Base-by-base conservation (phyloP, 106 monocot genomes). In the Chionographis japonica region DNA sequence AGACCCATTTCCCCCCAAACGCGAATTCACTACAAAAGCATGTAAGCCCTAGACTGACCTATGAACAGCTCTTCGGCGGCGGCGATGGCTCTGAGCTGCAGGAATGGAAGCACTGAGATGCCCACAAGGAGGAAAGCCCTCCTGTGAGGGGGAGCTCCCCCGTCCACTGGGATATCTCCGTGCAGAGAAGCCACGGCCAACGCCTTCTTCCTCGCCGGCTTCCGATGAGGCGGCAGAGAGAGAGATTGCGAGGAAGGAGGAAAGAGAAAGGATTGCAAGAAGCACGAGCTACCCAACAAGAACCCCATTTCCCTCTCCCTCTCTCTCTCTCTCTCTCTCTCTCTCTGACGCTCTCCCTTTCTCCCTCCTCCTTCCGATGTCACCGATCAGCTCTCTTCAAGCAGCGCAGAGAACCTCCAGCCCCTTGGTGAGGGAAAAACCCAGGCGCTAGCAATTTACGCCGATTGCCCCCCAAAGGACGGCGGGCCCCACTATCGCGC, bases 81-180 rank as follows among this genome's bases (percentile, higher is more conserved):
- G 39, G 87, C 83, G 2, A 59, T 39, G 6, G 83, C 86, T 65
- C 57, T 67, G 61, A 86, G 65, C 49, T 70, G 69, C 58, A 84
- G 51, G 50, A 87, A 62, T 41, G 90, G 84, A 27, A 87, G 65
- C 77, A 74, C 57, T 4, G 90, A 90, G 54, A 90, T 37, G 54
- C 84, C 87, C 15, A 74, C 61, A 39, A 87, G 66, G 37, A 84
- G 79, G 52, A 87, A 38, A 57, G 69, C 71, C 60, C 87, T 84
- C 50, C 84, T 78, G 3, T 57, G 65, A 35, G 55, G 58, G 9
- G 58, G 20, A 68, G 18, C 16, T 0, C 14, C n/a, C 6, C 40
- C 70, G 17, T 62, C 67, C 3, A 37, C 35, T 49, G 37, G 14
- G 8, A 50, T 20, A 4, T 58, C 60, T 3, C 64, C 70, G 19